A percentile compares a stretch with the other conserved stretches of the same genome.
Conservation (phyloP, 306 rosid genomes). For the Prinsepia uniflora region DNA sequence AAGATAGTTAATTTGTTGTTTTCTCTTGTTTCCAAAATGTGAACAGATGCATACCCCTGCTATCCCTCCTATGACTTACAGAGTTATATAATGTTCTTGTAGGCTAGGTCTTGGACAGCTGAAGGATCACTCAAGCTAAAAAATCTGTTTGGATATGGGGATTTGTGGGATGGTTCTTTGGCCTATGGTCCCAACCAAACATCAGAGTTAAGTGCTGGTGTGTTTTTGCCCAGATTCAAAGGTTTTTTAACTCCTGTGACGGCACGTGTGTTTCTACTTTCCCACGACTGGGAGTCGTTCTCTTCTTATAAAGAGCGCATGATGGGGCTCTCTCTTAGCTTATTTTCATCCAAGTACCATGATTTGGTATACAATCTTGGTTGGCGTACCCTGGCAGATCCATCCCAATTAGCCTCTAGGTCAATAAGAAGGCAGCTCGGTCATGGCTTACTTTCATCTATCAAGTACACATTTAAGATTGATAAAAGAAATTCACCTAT, state of each 20-base stretch:
- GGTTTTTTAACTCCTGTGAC: conserved; percentile 59
- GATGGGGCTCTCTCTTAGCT: conserved; percentile 74
- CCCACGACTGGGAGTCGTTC: conserved; percentile 92
- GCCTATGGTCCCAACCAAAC: conserved; percentile 85
- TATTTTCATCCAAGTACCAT: conserved; percentile 70
- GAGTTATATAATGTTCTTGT: conserved; percentile 37
- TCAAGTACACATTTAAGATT: conserved; percentile 75
- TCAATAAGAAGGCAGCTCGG: conserved; percentile 98
- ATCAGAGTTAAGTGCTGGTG: conserved; percentile 78
- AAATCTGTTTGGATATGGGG: conserved; percentile 88
- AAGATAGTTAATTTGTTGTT: conserved; percentile 12
- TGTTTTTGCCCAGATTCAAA: conserved; percentile 66
- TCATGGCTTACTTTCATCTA: conserved; percentile 76
- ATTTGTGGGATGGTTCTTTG: conserved; percentile 90
- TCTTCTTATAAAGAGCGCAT: conserved; percentile 85
- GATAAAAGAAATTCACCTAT: conserved; percentile 76
- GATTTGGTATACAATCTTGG: conserved; percentile 86
- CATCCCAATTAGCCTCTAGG: conserved; percentile 81
- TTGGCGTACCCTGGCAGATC: conserved; percentile 90
- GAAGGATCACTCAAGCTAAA: conserved; percentile 82
- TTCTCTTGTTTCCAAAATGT: not conserved
- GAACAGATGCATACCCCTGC: conserved; percentile 7
- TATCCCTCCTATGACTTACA: conserved; percentile 16
- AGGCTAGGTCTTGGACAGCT: conserved; percentile 84
- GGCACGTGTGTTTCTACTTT: conserved; percentile 67